Percentiles rank a stretch among this genome's conserved stretches.
Evolutionary conservation across 2,329 filamentous ascomycete genomes (phyloP).

Genomic region (Hypoxylon sp.): DNA sequence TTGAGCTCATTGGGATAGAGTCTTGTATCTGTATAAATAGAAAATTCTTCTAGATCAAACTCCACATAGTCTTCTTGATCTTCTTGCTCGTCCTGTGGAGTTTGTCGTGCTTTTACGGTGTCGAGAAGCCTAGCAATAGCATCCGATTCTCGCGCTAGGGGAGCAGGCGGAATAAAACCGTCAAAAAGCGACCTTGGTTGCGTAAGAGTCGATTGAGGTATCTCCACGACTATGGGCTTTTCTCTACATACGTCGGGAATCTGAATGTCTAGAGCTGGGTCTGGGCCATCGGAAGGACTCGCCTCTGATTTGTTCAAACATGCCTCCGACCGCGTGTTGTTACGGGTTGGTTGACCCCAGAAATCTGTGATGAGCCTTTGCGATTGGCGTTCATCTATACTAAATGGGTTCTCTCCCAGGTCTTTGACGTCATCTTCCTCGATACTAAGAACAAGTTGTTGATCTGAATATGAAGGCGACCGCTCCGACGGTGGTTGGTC

Average conservation of each 20-base stretch:
- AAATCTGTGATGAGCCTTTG: background rate
- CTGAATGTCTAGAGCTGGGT: conserved; percentile 16
- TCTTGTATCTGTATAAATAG: conserved; percentile 64
- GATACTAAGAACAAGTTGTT: conserved; percentile 8
- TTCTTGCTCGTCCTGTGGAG: conserved; percentile 46
- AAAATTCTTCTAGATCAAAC: conserved; percentile 70
- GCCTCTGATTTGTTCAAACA: conserved; percentile 10
- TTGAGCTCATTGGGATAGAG: conserved; percentile 65
- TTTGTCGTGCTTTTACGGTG: conserved; percentile 31
- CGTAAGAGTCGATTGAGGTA: conserved; percentile 46
- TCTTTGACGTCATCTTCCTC: conserved; percentile 5
- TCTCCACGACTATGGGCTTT: conserved; percentile 37
- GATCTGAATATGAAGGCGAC: conserved; percentile 3
- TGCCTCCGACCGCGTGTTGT: conserved; percentile 2
- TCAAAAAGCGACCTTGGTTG: conserved; percentile 50
- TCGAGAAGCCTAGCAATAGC: conserved; percentile 55
- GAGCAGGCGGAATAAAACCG: conserved; percentile 48
- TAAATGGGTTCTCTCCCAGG: background rate
- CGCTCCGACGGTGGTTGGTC: conserved; percentile 2
- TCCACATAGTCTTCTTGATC: conserved; percentile 57
- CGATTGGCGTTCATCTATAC: background rate
- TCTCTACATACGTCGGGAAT: background rate
- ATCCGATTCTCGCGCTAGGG: conserved; percentile 49
- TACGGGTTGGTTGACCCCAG: background rate
- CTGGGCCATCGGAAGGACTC: conserved; percentile 8